A percentile compares a stretch with the other conserved stretches of the same genome.
These are phyloP conservation scores for Xylaria arbuscula DNA, from an alignment of 2,329 filamentous ascomycete species.

Conservation along the genomic window DNA sequence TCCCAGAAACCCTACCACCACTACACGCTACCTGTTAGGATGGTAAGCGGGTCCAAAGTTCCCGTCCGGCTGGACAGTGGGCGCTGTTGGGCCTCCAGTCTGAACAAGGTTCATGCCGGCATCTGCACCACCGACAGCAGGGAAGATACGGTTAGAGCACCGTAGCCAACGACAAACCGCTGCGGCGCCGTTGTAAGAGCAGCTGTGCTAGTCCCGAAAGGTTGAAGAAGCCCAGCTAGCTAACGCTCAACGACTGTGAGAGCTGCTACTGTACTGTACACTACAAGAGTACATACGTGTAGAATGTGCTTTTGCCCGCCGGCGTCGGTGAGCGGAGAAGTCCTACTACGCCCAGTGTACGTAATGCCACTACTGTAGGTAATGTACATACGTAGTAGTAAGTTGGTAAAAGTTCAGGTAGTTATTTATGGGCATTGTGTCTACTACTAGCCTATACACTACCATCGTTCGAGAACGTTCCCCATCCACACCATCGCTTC, in stretches of 20 bases:
- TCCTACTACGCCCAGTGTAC: constrained; percentile 4
- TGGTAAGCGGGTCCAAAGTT: constrained; percentile 35
- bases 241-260: background rate
- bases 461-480: constrained; percentile 22
- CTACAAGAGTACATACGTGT: background rate
- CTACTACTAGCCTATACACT: background rate
- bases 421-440: background rate
- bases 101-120: constrained; percentile 36
- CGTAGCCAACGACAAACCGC: constrained; percentile 14
- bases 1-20: constrained; percentile 21
- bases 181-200: constrained; percentile 23
- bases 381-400: too few species aligned
- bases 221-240: constrained; percentile 15
- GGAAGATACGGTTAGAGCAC: constrained; percentile 14
- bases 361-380: background rate
- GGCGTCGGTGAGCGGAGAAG: constrained; percentile 29
- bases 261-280: constrained; percentile 1
- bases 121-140: constrained; percentile 17
- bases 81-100: constrained; percentile 6
- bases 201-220: constrained; percentile 8
- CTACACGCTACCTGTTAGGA: constrained; percentile 24
- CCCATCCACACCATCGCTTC: constrained; percentile 11
- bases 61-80: constrained; percentile 38
- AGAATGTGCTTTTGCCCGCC: constrained; percentile 18
- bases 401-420: too few species aligned